phyloP scores from a whole-genome alignment of 140 eudicot species.

The Stevia rebaudiana region DNA sequence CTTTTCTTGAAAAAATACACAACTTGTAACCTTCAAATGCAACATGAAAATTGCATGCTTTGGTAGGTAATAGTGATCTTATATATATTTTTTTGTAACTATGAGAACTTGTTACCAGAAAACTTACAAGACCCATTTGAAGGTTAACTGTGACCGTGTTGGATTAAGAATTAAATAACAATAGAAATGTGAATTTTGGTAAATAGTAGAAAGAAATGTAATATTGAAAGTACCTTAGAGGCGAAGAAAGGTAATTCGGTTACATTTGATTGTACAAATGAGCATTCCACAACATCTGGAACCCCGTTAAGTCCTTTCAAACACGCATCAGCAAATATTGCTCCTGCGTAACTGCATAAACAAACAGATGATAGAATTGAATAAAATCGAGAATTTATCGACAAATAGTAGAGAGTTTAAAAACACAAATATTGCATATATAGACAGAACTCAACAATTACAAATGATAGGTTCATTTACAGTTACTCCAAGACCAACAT shows the following conservation, averaged over 20 bases:
- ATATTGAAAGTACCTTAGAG: constrained; percentile 58
- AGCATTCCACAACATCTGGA: constrained; percentile 94
- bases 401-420: no score
- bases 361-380: no score
- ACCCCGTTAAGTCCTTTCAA: constrained; percentile 97
- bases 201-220: background rate
- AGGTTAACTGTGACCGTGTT: no score
- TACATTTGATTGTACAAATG: constrained; percentile 81
- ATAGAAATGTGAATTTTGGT: background rate
- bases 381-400: no score
- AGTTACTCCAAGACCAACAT: no score
- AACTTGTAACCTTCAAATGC: background rate
- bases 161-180: background rate
- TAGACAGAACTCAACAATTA: no score
- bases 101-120: background rate
- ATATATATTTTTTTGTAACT: background rate
- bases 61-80: background rate
- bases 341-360: constrained; percentile 90
- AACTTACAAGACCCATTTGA: no score
- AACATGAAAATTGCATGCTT: background rate
- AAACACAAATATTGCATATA: no score
- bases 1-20: background rate
- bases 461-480: no score
- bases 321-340: constrained; percentile 97
- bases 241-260: constrained; percentile 95